Evolutionary conservation across 163 green algal genomes (phyloP).

Genomic region (Coccomyxa subellipsoidea): DNA sequence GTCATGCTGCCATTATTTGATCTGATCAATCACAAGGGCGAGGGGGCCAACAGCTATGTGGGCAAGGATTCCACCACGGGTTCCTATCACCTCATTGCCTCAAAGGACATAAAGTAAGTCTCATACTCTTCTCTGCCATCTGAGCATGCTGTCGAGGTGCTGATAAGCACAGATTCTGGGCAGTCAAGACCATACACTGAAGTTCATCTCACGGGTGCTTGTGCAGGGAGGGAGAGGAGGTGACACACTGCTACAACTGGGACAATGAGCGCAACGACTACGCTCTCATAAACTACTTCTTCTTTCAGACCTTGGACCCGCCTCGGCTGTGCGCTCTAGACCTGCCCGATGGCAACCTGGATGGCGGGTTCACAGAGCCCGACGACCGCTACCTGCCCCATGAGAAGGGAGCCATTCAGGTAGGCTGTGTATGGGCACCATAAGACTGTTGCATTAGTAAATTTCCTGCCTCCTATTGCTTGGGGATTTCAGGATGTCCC

Average conservation of each 20-base stretch:
- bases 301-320: background rate
- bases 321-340: background rate
- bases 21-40: constrained; percentile 1
- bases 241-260: background rate
- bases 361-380: background rate
- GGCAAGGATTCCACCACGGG: background rate
- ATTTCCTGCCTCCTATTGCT: too few relatives aligned
- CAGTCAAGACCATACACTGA: background rate
- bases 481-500: too few relatives aligned
- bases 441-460: too few relatives aligned
- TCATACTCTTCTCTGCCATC: background rate
- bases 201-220: too few relatives aligned
- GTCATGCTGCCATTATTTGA: background rate
- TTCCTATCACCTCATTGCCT: background rate
- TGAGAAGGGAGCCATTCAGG: background rate
- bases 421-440: background rate
- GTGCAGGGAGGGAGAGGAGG: background rate
- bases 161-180: too few relatives aligned
- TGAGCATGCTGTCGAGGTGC: too few relatives aligned
- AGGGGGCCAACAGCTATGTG: background rate
- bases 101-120: background rate
- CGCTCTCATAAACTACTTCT: constrained; percentile 12
- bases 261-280: constrained; percentile 13
- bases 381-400: constrained; percentile 1
- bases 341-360: constrained; percentile 3